A percentile compares a stretch with the other conserved stretches of the same genome.
These are phyloP conservation scores for Exophiala sp. DNA, from an alignment of 2,329 filamentous ascomycete genomes.

Conservation along the genomic window DNA sequence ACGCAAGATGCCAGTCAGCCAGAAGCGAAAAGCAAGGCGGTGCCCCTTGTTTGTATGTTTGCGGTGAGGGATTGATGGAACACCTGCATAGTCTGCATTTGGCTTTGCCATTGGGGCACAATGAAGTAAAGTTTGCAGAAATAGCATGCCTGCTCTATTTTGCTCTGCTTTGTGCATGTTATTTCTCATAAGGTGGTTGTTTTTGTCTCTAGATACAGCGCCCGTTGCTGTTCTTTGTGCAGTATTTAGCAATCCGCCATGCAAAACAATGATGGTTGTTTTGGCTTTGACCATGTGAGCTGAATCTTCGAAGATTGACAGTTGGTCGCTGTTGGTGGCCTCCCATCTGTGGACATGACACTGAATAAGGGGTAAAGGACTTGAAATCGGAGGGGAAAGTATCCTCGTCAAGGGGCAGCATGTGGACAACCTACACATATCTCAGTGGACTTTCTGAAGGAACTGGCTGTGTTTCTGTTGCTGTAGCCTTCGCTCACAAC, in stretches of 20 bases:
- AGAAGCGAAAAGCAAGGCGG: not conserved
- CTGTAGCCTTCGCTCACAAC: not conserved
- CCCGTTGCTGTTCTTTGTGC: not conserved
- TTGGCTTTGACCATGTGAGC: too few species aligned
- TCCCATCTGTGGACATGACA: too few species aligned
- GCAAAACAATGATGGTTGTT: not conserved
- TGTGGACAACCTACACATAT: too few species aligned
- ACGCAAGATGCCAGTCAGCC: not conserved
- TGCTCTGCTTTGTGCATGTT: not conserved
- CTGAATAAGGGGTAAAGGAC: too few species aligned
- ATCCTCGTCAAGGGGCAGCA: too few species aligned
- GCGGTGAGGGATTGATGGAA: not conserved
- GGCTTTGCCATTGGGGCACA: not conserved
- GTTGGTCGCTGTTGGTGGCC: too few species aligned
- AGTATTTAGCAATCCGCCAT: not conserved
- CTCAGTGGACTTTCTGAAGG: not conserved
- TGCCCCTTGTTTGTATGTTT: not conserved
- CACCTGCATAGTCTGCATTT: not conserved
- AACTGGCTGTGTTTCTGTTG: too few species aligned
- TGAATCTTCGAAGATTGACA: too few species aligned
- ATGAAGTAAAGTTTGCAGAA: not conserved
- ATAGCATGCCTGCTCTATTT: not conserved
- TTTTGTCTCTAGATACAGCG: not conserved
- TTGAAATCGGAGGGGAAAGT: too few species aligned
- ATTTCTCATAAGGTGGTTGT: not conserved